Base-by-base conservation (phyloP, 108 stramenopile species). In the Aurantiochytrium sp. region DNA sequence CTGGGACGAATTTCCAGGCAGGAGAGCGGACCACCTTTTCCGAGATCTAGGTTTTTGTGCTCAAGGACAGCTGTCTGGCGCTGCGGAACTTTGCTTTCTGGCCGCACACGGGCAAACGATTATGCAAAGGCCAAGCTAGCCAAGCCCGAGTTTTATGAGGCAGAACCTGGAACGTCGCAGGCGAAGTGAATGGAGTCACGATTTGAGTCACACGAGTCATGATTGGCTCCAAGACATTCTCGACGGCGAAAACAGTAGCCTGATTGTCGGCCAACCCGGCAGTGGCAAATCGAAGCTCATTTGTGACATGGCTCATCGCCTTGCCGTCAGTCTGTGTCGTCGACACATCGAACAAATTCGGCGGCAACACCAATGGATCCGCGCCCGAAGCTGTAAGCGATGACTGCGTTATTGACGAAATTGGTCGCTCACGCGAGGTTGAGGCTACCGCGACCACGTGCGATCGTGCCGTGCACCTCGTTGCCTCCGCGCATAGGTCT, bases 401-500 rank as follows among this genome's bases (percentile, higher is more conserved):
- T 28, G 87, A 92, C 14, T 95, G 92, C 28, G 92, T 95, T 16
- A 91, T 95, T 90, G 95, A 95, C 89, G 95, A 94, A 88, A 92
- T 94, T 88, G 94, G 95, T 4, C 64, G 94, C 19, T 55, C 64
- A 5, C 90, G 44, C 23, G 95, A 95, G 59, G 95, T 95, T 5
- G 89, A 90, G 71, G 95, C 94, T 0, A 93, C 95, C n/a, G 73
- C 73, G 28, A 94, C 94, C 43, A 51, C 60, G 58, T 90, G 91
- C 58, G 87, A 94, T 47, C 90, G 95, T 16, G 94, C 94, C 5
- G 28, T 28, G 28, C 28, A 28, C 58, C 57, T 95, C 72, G 89
- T 95, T 58, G 95, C 94, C 35, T 94, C 93, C 6, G 95, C 95
- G 23, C 95, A 95, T 83, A 94, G 95, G 21, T 90, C 92, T 73